Evolutionary conservation across 176 grass and related monocot species (phyloP), one percentile per base, ranked within the genome.

Genomic region (Tillandsia leiboldiana): DNA sequence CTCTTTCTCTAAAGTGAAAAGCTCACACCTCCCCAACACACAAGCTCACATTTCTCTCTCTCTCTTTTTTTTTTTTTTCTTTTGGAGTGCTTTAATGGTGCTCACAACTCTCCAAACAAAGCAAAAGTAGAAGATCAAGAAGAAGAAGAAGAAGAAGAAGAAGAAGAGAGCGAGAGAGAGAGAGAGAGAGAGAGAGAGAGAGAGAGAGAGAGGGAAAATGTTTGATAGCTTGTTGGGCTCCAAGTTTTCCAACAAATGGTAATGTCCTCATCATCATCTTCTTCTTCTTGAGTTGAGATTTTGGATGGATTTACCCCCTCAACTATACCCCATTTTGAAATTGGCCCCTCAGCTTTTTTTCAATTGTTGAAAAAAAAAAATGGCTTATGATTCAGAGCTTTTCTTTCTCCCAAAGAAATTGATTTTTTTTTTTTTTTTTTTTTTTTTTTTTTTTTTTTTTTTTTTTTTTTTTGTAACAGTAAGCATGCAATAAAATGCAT

Each of bases 221-320:
- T 83, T 97, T 71, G 81, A 73, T 67, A 73, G 74, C 75, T 52
- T 97, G 26, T 73, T 92, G 11, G 79, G 91, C 74, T 74, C 86
- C 71, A 92, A 83, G 76, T 97, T 97, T 77, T 87, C 87, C 61
- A 89, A 76, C 72, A 87, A 87, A 71, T 92, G 89, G 93, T 92
- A 76, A 66, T 53, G 14, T 56, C 48, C 20, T 29, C 28, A 2
- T 29, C 28, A 52, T 48, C 15, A 2, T 63, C 51, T 65, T 87
- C n/a, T 73, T 56, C 12, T 26, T 79, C 50, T 81, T 64, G 23
- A 10, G 2, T 61, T 22, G 17, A 23, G 13, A 10, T 61, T 4
- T 61, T 2, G 24, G 24, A 24, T 24, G 24, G 24, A 24, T 24
- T 24, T 24, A 24, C 33, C 33, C 33, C 33, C 33, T 42, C 33